These are phyloP conservation scores for Pholiota adiposa DNA, from an alignment of 1,284 basidiomycete genomes.

Conservation along the genomic window DNA sequence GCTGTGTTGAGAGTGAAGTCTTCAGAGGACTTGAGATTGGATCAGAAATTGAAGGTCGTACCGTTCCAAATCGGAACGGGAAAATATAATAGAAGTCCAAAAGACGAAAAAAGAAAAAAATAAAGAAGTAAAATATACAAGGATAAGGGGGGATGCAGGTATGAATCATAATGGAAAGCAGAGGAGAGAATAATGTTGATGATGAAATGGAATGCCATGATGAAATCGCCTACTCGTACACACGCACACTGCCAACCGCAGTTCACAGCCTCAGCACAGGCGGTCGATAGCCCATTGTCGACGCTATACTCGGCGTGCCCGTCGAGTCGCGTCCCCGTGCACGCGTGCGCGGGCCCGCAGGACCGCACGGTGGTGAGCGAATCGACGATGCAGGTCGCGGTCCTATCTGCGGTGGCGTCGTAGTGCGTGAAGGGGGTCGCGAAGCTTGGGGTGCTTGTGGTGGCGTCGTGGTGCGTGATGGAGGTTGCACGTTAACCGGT, in stretches of 20 bases:
- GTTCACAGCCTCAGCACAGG: conserved; percentile 16
- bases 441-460: neutral
- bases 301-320: neutral
- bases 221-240: neutral
- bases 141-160: neutral
- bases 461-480: neutral
- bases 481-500: neutral
- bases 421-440: conserved; percentile 5
- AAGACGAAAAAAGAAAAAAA: neutral
- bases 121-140: neutral
- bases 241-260: neutral
- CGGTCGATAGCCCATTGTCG: conserved; percentile 11
- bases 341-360: conserved; percentile 25
- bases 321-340: conserved; percentile 12
- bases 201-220: conserved; percentile 1
- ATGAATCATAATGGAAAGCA: conserved; percentile 3
- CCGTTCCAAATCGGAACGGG: too few species aligned
- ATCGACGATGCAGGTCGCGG: conserved; percentile 6
- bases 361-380: conserved; percentile 25
- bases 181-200: neutral
- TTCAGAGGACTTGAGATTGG: neutral
- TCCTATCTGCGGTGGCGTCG: neutral
- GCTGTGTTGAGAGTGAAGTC: neutral
- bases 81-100: neutral
- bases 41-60: too few species aligned